Base-by-base conservation (phyloP, 2,329 filamentous ascomycete genomes). In the Pezicula rhizophila region DNA sequence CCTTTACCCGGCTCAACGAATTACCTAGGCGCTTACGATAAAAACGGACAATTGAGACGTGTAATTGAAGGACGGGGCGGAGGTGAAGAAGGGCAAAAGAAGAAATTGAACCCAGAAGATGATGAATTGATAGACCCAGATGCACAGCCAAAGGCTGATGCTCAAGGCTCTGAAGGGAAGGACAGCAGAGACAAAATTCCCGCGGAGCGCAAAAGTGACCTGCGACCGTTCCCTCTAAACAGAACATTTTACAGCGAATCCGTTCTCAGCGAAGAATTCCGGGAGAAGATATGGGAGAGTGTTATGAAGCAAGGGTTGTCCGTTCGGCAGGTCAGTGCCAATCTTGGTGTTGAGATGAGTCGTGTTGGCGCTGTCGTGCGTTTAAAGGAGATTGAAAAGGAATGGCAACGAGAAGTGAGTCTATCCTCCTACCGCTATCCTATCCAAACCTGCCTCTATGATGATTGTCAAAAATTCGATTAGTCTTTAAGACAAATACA, bases 401-500 rank as follows among this genome's bases (percentile, higher is more conserved):
- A 79, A 57, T 84, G 80, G 82, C 67, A 73, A 52, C 66, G 72
- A 65, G 71, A 84, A 73, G 85, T 88, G 79, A 71, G 82, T 55
- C 41, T 44, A 15, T 37, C 31, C 25, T 37, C 14, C 52, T 74
- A 44, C 50, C 48, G 41, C 41, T 26, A 23, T 23, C 17, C 37
- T 20, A 47, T 40, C 38, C 48, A 10, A 31, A 31, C 28, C 28
- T 31, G 11, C 28, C 49, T 59, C 59, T 60, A 65, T 85, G 83
- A 87, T 87, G 84, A 88, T 78, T 75, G 71, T 80, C 68, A 73
- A 79, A 81, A 84, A 82, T 74, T 81, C 92, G 92, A 96, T 97
- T 96, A 96, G 92, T 97, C 92, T 96, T 95, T 78, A 96, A 96
- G 91, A 97, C 91, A 83, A 69, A 74, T 67, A 82, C 76, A 84